phyloP scores from a whole-genome alignment of 1,284 basidiomycete species.

The Meripilus lineatus region DNA sequence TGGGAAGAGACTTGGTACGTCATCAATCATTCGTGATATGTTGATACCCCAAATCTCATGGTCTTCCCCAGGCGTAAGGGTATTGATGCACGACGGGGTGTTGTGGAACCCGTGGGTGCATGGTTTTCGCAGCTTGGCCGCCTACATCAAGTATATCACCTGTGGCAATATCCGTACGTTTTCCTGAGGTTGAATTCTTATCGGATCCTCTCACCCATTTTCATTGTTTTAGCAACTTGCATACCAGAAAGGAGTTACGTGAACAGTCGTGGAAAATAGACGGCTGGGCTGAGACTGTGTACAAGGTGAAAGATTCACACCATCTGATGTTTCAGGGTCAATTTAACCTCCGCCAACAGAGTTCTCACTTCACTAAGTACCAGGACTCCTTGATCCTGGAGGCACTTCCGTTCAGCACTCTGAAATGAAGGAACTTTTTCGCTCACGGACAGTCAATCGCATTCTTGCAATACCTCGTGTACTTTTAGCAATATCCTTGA shows the following conservation, averaged over 20 bases:
- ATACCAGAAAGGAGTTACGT: constrained; percentile 75
- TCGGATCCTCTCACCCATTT: not conserved
- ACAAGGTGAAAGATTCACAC: constrained; percentile 54
- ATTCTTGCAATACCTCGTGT: not conserved
- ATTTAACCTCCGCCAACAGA: constrained; percentile 40
- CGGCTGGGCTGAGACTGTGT: constrained; percentile 92
- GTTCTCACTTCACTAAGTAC: constrained; percentile 66
- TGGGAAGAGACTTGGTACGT: constrained; percentile 89
- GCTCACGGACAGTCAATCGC: too few species aligned
- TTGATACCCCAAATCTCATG: constrained; percentile 3
- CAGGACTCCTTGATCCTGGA: constrained; percentile 79
- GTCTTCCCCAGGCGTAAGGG: constrained; percentile 65
- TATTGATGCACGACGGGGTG: constrained; percentile 81
- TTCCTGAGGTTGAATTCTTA: constrained; percentile 7
- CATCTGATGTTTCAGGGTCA: not conserved
- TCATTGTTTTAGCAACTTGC: constrained; percentile 52
- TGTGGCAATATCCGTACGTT: constrained; percentile 90
- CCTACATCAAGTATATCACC: constrained; percentile 86
- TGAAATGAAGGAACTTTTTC: too few species aligned
- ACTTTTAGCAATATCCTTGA: not conserved
- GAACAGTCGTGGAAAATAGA: constrained; percentile 91
- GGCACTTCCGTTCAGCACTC: constrained; percentile 74
- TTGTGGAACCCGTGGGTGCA: constrained; percentile 83
- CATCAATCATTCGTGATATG: not conserved
- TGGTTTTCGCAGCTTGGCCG: constrained; percentile 93